Conservation (phyloP, 805 yeast genomes). For the Ogataea haglerorum region DNA sequence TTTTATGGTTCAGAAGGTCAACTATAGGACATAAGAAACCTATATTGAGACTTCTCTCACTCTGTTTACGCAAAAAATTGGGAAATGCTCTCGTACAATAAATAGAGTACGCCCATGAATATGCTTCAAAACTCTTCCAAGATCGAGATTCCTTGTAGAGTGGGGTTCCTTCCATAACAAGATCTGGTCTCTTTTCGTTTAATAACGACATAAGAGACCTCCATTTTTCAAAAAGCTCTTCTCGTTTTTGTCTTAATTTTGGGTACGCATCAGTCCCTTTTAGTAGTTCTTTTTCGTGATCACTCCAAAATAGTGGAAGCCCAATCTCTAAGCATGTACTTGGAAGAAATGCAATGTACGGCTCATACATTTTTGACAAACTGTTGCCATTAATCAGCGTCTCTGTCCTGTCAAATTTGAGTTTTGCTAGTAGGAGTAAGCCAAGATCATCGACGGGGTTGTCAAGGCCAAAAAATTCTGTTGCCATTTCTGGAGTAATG, state of each 20-base stretch:
- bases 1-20: constrained; percentile 72
- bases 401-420: constrained; percentile 35
- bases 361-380: constrained; percentile 31
- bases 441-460: constrained; percentile 32
- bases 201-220: constrained; percentile 17
- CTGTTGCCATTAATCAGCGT: constrained; percentile 15
- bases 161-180: too few relatives aligned
- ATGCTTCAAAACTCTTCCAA: constrained; percentile 67
- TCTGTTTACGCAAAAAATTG: constrained; percentile 46
- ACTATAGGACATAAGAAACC: constrained; percentile 77
- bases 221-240: constrained; percentile 61
- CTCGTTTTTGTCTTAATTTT: constrained; percentile 46
- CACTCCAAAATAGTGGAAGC: constrained; percentile 68
- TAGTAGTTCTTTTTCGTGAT: constrained; percentile 46
- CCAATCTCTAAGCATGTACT: constrained; percentile 36
- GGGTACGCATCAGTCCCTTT: constrained; percentile 69
- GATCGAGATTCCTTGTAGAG: constrained; percentile 16
- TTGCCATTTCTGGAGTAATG: constrained; percentile 37
- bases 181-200: neutral
- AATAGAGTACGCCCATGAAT: constrained; percentile 71
- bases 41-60: constrained; percentile 32
- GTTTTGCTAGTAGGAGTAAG: constrained; percentile 39
- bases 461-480: constrained; percentile 23
- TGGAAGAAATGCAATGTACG: constrained; percentile 52
- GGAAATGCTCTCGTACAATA: constrained; percentile 83